Evolutionary conservation across 2,329 filamentous ascomycete genomes (phyloP), one percentile per base, ranked within the genome.

Genomic region (Beauveria caledonica): DNA sequence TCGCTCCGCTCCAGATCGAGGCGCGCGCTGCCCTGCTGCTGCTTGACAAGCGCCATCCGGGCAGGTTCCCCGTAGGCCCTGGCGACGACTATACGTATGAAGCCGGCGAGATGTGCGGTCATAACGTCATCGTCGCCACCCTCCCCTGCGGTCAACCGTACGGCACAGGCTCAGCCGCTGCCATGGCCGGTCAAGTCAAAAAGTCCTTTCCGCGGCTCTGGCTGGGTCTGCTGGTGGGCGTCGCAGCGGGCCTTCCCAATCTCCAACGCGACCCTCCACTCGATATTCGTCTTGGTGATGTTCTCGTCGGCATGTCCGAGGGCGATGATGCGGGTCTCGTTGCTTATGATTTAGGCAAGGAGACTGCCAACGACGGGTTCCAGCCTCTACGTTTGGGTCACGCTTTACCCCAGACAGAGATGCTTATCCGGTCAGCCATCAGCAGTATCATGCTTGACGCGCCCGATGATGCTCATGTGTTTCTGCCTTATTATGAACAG

Each of bases 221-320:
- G 67, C 72, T 74, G 51, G 70, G 70, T 1, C 63, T 75, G 3
- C 63, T 75, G 4, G 71, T 75, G 5, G 72, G 72, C 39, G 67
- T 75, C n/a, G 72, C 70, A 9, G 68, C 71, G 1, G 72, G 72
- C 0, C 66, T 74, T 1, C 72, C 71, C 1, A 64, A 69, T 36
- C 60, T 72, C 1, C 48, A 44, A 1, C 40, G 52, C 40, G 52
- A 1, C 2, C 70, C 71, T 0, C 64, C 67, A 1, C 64, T 64
- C 2, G 73, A 75, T 60, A 76, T 75, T 15, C 70, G 73, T 5
- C 67, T 76, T 15, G 73, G 73, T 1, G 71, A 75, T 63, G 67
- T 76, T 0, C 67, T 76, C 5, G 70, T 76, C 1, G 70, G 65
- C 9, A 45, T 72, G 2, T 59, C 68, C 0, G 58, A 66, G 0